Conservation (phyloP, 345 rosid species). For the Corchorus olitorius region DNA sequence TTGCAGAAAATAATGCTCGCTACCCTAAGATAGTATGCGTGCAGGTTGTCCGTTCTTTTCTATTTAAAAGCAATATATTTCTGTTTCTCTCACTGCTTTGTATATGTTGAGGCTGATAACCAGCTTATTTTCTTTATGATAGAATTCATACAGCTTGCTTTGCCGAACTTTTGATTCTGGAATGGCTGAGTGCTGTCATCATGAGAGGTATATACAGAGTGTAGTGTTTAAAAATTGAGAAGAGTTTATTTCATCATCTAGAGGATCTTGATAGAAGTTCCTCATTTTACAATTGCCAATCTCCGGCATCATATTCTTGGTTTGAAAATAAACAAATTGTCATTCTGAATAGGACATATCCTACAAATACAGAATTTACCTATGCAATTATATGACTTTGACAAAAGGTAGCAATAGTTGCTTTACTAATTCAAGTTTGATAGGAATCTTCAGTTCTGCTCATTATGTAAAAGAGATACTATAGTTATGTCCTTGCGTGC, state of each 20-base stretch:
- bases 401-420: background rate
- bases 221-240: slow-evolving; percentile 3
- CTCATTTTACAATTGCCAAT: background rate
- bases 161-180: slow-evolving; percentile 61
- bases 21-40: slow-evolving; percentile 47
- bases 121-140: slow-evolving; percentile 15
- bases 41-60: slow-evolving; percentile 44
- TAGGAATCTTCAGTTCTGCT: background rate
- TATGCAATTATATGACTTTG: no score
- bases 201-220: slow-evolving; percentile 46
- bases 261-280: background rate
- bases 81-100: background rate
- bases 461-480: background rate
- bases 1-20: slow-evolving; percentile 40
- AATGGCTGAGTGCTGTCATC: slow-evolving; percentile 67
- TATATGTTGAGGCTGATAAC: slow-evolving; percentile 20
- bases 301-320: background rate
- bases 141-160: slow-evolving; percentile 62
- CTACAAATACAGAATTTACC: background rate
- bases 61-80: background rate
- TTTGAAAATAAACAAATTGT: background rate
- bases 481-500: background rate
- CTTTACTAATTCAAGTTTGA: background rate
- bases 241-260: background rate
- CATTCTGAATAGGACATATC: slow-evolving; percentile 7